A percentile compares a stretch with the other conserved stretches of the same genome.
These are phyloP conservation scores for Mortierella sp. DNA, from an alignment of 371 early-diverging fungal species.

Conservation along the genomic window DNA sequence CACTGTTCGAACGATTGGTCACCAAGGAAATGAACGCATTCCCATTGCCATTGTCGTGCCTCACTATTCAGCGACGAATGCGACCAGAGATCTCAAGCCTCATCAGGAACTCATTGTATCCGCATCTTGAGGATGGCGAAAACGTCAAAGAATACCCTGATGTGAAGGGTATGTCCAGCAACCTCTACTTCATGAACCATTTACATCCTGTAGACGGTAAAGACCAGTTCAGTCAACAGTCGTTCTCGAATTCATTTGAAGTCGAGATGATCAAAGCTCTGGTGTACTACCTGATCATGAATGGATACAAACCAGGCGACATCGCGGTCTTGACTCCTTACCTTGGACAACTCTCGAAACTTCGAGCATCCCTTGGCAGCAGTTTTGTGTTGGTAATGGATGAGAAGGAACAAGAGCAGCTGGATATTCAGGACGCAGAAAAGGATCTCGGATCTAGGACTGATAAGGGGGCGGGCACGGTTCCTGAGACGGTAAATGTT, in stretches of 20 bases:
- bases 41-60: constrained; percentile 60
- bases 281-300: constrained; percentile 59
- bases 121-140: constrained; percentile 46
- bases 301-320: constrained; percentile 65
- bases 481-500: constrained; percentile 6
- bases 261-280: constrained; percentile 58
- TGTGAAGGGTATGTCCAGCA: constrained; percentile 56
- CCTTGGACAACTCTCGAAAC: constrained; percentile 60
- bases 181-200: constrained; percentile 61
- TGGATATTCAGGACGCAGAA: constrained; percentile 29
- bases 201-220: constrained; percentile 53
- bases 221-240: constrained; percentile 38
- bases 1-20: constrained; percentile 78
- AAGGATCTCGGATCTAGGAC: constrained; percentile 5
- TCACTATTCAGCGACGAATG: constrained; percentile 80
- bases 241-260: constrained; percentile 59
- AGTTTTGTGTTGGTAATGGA: constrained; percentile 44
- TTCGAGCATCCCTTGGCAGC: constrained; percentile 48
- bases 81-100: constrained; percentile 73
- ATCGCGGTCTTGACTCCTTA: constrained; percentile 69
- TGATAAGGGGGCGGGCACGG: background rate
- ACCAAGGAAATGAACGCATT: no score
- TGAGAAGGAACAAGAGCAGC: constrained; percentile 51
- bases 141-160: constrained; percentile 40
- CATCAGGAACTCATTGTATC: constrained; percentile 55